Percentiles rank a stretch among this genome's conserved stretches.
phyloP scores from a whole-genome alignment of 305 asterid species.

The Rubia tinctorum region DNA sequence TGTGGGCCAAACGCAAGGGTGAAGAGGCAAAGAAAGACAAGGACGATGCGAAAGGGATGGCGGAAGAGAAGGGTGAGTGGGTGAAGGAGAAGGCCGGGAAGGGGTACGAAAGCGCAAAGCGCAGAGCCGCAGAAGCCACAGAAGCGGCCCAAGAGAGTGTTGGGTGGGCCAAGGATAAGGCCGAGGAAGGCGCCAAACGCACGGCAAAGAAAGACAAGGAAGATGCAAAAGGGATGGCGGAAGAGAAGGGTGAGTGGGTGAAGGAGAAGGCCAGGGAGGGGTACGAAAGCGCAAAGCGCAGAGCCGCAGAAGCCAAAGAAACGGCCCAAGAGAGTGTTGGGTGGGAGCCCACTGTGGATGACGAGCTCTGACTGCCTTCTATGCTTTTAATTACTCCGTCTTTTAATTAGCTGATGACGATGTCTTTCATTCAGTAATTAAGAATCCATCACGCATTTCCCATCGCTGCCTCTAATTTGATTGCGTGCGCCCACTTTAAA shows the following conservation, averaged over 20 bases:
- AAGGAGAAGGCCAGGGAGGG: conserved; percentile 39
- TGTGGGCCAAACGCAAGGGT: conserved; percentile 40
- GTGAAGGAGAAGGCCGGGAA: conserved; percentile 39
- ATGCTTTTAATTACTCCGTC: background rate
- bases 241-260: conserved; percentile 24
- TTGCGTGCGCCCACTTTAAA: no score
- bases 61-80: conserved; percentile 13
- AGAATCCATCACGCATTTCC: no score
- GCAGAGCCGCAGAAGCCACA: conserved; percentile 6
- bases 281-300: conserved; percentile 26
- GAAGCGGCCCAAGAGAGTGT: conserved; percentile 19
- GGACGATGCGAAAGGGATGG: conserved; percentile 2
- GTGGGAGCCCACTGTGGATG: conserved; percentile 38
- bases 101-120: conserved; percentile 20
- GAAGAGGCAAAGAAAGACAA: background rate
- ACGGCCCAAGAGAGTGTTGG: conserved; percentile 18
- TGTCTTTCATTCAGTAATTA: no score
- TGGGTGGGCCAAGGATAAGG: conserved; percentile 39
- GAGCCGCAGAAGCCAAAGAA: conserved; percentile 10
- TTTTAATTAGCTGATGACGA: no score
- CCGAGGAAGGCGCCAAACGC: background rate
- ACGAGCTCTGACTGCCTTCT: conserved; percentile 26
- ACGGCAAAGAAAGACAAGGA: background rate
- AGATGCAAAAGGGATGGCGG: conserved; percentile 3
- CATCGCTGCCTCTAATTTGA: no score